These are phyloP conservation scores for Bimuria novae-zelandiae DNA, from an alignment of 2,329 filamentous ascomycete genomes.

Conservation along the genomic window DNA sequence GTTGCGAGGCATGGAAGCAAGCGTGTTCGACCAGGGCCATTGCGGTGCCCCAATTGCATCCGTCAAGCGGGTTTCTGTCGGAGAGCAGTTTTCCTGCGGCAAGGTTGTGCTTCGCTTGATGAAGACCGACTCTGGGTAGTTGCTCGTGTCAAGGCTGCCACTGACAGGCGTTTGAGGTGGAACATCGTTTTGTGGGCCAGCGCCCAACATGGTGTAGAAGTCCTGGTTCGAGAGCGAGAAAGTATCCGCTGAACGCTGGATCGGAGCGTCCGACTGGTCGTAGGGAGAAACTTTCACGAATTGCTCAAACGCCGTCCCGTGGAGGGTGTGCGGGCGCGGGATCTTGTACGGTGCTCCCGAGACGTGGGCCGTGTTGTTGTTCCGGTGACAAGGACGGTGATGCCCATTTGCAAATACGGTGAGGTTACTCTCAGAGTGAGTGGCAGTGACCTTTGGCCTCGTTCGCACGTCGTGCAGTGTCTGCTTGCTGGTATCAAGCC, in stretches of 20 bases:
- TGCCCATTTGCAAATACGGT: conserved; percentile 67
- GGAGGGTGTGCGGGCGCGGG: conserved; percentile 50
- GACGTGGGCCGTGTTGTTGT: conserved; percentile 67
- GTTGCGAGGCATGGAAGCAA: conserved; percentile 33
- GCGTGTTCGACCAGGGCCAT: conserved; percentile 40
- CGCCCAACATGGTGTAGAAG: conserved; percentile 43
- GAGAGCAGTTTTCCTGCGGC: conserved; percentile 38
- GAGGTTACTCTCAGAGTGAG: conserved; percentile 63
- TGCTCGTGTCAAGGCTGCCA: conserved; percentile 35
- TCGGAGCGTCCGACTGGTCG: conserved; percentile 26
- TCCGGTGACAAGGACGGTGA: conserved; percentile 67
- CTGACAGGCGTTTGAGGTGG: conserved; percentile 33
- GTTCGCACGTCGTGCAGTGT: conserved; percentile 51
- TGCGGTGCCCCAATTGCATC: conserved; percentile 38
- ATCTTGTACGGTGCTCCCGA: conserved; percentile 67
- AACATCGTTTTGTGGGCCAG: conserved; percentile 33
- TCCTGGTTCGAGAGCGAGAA: conserved; percentile 44
- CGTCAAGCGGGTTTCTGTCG: conserved; percentile 37
- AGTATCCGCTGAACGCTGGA: conserved; percentile 42
- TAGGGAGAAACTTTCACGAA: conserved; percentile 30
- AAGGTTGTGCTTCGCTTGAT: conserved; percentile 27
- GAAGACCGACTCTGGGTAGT: conserved; percentile 37
- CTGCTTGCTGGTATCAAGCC: conserved; percentile 50
- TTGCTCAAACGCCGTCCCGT: conserved; percentile 38
- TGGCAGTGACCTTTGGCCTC: conserved; percentile 61